Conservation (phyloP, 495 filamentous ascomycete genomes). For the Aspergillus conjunctus region DNA sequence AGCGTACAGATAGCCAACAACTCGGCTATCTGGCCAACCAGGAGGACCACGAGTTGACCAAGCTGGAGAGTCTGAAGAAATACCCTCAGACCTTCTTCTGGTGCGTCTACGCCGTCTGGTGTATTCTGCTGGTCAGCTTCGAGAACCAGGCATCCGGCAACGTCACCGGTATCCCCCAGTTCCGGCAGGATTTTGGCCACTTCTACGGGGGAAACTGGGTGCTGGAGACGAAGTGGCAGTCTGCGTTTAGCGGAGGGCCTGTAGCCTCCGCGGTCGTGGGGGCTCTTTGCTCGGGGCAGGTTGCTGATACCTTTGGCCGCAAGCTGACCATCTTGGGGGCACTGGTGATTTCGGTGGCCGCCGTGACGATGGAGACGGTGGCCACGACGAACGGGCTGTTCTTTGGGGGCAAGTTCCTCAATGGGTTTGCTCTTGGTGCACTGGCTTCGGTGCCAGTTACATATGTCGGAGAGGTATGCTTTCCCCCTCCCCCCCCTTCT, state of each 20-base stretch:
- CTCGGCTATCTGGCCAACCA: conserved; percentile 15
- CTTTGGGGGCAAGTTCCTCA: conserved; percentile 18
- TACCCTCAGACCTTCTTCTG: conserved; percentile 15
- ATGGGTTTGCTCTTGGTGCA: conserved; percentile 12
- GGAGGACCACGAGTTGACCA: conserved; percentile 9
- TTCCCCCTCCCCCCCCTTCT: neutral
- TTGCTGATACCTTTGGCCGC: conserved; percentile 13
- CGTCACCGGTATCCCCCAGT: conserved; percentile 14
- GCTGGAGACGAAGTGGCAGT: conserved; percentile 14
- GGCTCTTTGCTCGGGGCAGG: conserved; percentile 8
- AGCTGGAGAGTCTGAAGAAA: conserved; percentile 10
- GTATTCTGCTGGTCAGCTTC: conserved; percentile 14
- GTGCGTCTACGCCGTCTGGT: conserved; percentile 16
- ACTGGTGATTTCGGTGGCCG: conserved; percentile 6
- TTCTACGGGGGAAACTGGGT: conserved; percentile 9
- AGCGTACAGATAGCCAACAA: conserved; percentile 10
- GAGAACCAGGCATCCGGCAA: conserved; percentile 11
- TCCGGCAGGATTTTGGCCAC: conserved; percentile 15
- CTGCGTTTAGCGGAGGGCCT: conserved; percentile 13
- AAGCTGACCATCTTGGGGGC: conserved; percentile 7
- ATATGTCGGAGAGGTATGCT: conserved; percentile 13
- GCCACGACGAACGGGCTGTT: conserved; percentile 14
- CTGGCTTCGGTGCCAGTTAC: conserved; percentile 10
- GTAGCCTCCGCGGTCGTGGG: conserved; percentile 13
- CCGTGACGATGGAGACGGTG: conserved; percentile 6